Evolutionary conservation across 805 yeast species (phyloP).

Genomic region (Ogataea paraovalis): DNA sequence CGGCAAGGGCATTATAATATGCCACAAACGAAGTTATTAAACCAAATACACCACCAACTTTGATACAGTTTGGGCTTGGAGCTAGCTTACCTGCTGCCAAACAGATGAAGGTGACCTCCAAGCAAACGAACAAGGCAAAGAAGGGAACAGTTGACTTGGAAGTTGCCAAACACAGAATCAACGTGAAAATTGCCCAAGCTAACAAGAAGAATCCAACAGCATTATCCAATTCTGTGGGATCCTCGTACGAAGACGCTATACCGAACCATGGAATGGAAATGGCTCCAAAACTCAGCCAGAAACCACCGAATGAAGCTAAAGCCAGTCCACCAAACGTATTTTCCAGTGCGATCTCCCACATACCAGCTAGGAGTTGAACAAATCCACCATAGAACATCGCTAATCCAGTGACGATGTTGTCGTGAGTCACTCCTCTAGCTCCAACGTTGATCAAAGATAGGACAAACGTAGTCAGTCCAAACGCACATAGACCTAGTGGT

Average conservation of each 20-base stretch:
- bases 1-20: constrained; percentile 70
- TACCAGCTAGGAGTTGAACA: constrained; percentile 66
- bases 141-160: constrained; percentile 52
- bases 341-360: constrained; percentile 69
- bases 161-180: constrained; percentile 52
- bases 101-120: constrained; percentile 51
- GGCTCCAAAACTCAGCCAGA: constrained; percentile 75
- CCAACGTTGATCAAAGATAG: constrained; percentile 58
- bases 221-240: constrained; percentile 41
- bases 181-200: constrained; percentile 65
- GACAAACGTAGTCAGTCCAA: constrained; percentile 68
- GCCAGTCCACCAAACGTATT: constrained; percentile 74
- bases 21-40: constrained; percentile 58
- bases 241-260: constrained; percentile 45
- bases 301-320: constrained; percentile 60
- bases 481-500: constrained; percentile 69
- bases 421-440: constrained; percentile 62
- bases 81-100: constrained; percentile 50
- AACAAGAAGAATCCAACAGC: constrained; percentile 55
- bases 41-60: constrained; percentile 63
- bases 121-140: constrained; percentile 47
- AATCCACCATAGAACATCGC: constrained; percentile 73
- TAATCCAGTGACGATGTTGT: constrained; percentile 58
- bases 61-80: constrained; percentile 33
- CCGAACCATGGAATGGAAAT: constrained; percentile 57